These are phyloP conservation scores for Phoma sp. DNA, from an alignment of 2,329 filamentous ascomycete species.

Conservation along the genomic window DNA sequence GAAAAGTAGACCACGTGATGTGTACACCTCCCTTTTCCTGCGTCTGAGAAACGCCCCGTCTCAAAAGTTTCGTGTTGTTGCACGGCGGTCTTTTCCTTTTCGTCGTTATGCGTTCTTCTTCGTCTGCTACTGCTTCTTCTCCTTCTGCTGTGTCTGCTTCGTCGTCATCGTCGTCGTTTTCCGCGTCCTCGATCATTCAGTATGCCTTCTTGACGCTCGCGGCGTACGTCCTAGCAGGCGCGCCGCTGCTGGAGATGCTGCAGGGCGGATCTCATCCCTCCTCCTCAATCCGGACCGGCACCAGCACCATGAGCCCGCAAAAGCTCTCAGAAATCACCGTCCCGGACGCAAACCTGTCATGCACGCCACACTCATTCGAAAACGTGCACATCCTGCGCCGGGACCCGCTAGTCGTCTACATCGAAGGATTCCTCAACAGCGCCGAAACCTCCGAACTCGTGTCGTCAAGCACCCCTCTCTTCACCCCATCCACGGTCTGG, in stretches of 20 bases:
- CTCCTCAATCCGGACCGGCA: slow-evolving; percentile 5
- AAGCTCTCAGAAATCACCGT: slow-evolving; percentile 49
- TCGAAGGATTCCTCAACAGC: slow-evolving; percentile 60
- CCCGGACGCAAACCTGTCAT: slow-evolving; percentile 48
- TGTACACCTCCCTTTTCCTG: no score
- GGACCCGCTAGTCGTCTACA: slow-evolving; percentile 63
- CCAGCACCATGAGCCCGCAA: slow-evolving; percentile 13
- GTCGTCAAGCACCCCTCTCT: slow-evolving; percentile 52
- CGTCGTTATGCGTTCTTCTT: neutral
- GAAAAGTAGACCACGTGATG: no score
- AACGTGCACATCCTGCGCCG: slow-evolving; percentile 58
- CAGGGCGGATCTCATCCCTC: neutral
- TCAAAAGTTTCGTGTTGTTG: no score
- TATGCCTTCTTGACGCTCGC: slow-evolving; percentile 38
- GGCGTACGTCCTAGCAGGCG: slow-evolving; percentile 45
- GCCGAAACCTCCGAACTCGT: slow-evolving; percentile 47
- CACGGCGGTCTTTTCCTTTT: neutral
- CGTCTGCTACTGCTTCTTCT: neutral
- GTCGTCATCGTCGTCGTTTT: slow-evolving; percentile 1
- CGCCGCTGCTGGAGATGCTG: slow-evolving; percentile 36
- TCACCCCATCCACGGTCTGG: slow-evolving; percentile 61
- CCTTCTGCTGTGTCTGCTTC: neutral
- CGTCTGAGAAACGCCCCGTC: no score
- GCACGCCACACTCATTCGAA: slow-evolving; percentile 46
- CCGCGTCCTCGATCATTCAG: slow-evolving; percentile 25